Conservation (phyloP, 768 basidiomycete genomes). For the Lentinula raphanica region DNA sequence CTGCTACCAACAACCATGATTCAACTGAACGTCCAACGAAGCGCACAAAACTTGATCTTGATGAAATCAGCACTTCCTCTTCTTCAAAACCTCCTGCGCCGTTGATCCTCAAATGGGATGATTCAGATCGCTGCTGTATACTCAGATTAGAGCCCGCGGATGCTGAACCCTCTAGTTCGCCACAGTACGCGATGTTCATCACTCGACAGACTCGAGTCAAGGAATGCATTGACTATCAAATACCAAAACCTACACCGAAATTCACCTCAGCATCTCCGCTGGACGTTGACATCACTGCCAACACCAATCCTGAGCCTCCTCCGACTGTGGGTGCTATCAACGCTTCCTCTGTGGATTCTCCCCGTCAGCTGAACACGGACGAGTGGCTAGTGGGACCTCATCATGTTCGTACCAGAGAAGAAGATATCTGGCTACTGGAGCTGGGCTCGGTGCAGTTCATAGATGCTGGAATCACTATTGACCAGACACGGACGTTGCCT, state of each 20-base stretch:
- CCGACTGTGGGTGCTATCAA: neutral
- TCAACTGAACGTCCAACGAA: neutral
- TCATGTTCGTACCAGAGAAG: neutral
- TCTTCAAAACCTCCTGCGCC: neutral
- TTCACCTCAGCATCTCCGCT: neutral
- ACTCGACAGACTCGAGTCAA: neutral
- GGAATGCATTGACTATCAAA: neutral
- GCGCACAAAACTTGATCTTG: neutral
- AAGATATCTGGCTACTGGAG: neutral
- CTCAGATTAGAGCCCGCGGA: neutral
- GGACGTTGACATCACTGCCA: neutral
- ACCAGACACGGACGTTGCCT: neutral
- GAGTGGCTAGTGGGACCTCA: neutral
- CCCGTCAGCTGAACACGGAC: neutral
- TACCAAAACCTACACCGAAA: neutral
- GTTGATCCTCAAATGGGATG: conserved; percentile 3
- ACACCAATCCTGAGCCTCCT: neutral
- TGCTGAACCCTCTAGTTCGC: neutral
- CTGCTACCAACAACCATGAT: neutral
- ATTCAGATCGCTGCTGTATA: conserved; percentile 4
- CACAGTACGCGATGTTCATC: neutral
- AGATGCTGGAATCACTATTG: neutral
- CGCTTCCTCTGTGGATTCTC: neutral
- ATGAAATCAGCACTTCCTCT: neutral
- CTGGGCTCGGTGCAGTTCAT: neutral